Base-by-base conservation (phyloP, 176 grass and related monocot species). In the Bothriochloa decipiens region DNA sequence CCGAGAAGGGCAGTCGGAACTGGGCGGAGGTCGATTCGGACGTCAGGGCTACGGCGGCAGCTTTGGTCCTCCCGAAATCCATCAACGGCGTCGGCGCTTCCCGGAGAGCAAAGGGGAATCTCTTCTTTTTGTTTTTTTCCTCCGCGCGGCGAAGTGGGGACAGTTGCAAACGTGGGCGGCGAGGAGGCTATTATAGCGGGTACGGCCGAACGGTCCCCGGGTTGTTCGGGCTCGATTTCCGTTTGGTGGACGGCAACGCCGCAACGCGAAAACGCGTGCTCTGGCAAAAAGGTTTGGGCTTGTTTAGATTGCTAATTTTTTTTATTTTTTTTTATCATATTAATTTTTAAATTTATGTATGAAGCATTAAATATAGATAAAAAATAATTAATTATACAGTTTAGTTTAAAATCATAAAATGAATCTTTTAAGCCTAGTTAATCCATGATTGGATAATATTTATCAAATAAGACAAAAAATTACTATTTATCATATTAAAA, bases 1-100 rank as follows among this genome's bases (percentile, higher is more conserved):
- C 32, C 62, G 84, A 87, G 58, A 89, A 83, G 69, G 66, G 78
- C 58, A 88, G 81, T 70, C 70, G 53, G 43, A 76, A 86, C n/a
- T 22, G 32, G 35, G 33, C 29, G 66, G 66, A 71, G 20, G 70
- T 83, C 47, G 74, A 71, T 91, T 88, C 42, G 15, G 65, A 81
- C 32, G 74, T 45, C 63, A 23, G 39, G 47, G 52, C 50, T 41
- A 88, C 84, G 62, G 50, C 73, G 35, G 66, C 41, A 33, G 82
- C 41, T 84, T 37, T 53, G 64, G 18, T 68, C 28, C 64, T 68
- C 15, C 64, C 45, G 43, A 81, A 36, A 68, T 81, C 78, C 78
- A 81, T 81, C 79, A 81, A 88, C 84, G 52, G 60, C 49, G 27
- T 61, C 35, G 70, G 45, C 70, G 50, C 60, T 65, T 81, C 77